Conservation (phyloP, 352 stramenopile species). For the Aphanomyces stellatus region DNA sequence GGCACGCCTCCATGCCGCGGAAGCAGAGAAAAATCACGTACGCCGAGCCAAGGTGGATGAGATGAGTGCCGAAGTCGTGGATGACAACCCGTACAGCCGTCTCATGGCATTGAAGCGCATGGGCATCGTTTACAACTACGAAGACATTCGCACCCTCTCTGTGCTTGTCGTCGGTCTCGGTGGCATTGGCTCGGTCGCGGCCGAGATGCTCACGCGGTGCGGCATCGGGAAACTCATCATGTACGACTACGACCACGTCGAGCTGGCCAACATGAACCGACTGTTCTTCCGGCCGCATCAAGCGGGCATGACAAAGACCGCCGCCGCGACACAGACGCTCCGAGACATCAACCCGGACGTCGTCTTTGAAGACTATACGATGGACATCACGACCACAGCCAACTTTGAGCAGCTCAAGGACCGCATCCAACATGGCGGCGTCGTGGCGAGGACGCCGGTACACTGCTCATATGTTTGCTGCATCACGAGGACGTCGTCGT, state of each 20-base stretch:
- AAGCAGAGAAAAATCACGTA: not conserved
- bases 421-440: slow-evolving; percentile 54
- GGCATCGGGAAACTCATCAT: slow-evolving; percentile 86
- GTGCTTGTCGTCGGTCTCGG: slow-evolving; percentile 80
- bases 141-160: slow-evolving; percentile 70
- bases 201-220: slow-evolving; percentile 87
- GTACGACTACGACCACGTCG: slow-evolving; percentile 86
- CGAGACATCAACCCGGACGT: slow-evolving; percentile 85
- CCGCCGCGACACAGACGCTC: slow-evolving; percentile 78
- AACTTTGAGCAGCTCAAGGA: slow-evolving; percentile 83
- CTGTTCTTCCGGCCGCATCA: slow-evolving; percentile 86
- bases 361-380: slow-evolving; percentile 77
- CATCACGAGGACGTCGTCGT: not conserved
- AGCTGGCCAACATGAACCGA: slow-evolving; percentile 89
- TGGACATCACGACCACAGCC: slow-evolving; percentile 77
- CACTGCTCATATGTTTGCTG: no score
- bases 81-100: slow-evolving; percentile 84
- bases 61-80: slow-evolving; percentile 75
- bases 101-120: slow-evolving; percentile 88
- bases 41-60: not conserved
- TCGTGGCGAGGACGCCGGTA: slow-evolving; percentile 21
- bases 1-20: not conserved
- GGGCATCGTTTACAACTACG: slow-evolving; percentile 86
- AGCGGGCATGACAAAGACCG: slow-evolving; percentile 79
- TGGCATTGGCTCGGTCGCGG: slow-evolving; percentile 77